phyloP scores from a whole-genome alignment of 208 protist genomes.

The Tetramitus jugosus region DNA sequence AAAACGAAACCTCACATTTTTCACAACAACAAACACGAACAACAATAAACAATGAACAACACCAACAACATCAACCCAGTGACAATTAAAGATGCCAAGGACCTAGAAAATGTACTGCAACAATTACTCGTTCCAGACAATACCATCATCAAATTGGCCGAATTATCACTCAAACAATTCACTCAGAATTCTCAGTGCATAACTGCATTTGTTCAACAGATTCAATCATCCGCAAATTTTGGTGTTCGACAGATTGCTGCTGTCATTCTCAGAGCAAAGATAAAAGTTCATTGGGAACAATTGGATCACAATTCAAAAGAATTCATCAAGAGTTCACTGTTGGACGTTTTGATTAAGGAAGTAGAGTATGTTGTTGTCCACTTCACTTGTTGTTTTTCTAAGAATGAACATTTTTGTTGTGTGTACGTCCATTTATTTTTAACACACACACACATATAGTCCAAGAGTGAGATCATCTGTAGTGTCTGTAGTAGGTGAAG shows the following conservation, averaged over 20 bases:
- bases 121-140: not conserved
- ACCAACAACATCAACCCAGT: not conserved
- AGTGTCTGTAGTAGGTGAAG: constrained; percentile 25
- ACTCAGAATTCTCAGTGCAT: not conserved
- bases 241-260: constrained; percentile 36
- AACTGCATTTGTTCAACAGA: not conserved
- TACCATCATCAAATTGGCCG: not conserved
- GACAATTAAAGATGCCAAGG: constrained; percentile 8
- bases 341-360: constrained; percentile 11
- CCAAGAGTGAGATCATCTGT: constrained; percentile 28
- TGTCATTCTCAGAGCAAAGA: constrained; percentile 32
- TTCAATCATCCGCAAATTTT: not conserved
- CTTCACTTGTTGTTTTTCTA: not conserved
- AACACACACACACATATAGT: too few relatives aligned
- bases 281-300: constrained; percentile 29
- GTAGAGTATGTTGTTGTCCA: not conserved
- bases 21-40: too few relatives aligned
- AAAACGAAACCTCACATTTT: too few relatives aligned
- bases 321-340: constrained; percentile 22
- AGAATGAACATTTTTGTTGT: too few relatives aligned
- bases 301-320: not conserved
- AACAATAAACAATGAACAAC: too few relatives aligned
- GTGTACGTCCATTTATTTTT: too few relatives aligned
- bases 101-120: not conserved
- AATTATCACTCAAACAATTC: not conserved